phyloP scores from a whole-genome alignment of 208 protist species.

The Strigomonas culicis region DNA sequence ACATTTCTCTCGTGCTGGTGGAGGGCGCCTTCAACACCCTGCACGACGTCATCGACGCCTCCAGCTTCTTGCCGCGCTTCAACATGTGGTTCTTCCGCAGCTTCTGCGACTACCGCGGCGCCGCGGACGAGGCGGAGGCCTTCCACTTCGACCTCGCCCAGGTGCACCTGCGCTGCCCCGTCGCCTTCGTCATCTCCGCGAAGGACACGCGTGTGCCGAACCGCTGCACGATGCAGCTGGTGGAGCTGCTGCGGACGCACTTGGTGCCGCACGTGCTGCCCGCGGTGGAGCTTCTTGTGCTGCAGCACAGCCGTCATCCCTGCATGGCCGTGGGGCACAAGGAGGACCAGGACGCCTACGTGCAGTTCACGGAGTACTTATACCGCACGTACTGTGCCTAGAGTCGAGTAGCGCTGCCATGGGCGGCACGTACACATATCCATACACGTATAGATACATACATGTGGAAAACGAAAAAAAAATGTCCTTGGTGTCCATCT shows the following conservation, averaged over 20 bases:
- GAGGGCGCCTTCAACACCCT: slow-evolving; percentile 85
- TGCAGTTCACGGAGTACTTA: slow-evolving; percentile 70
- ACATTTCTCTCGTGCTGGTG: slow-evolving; percentile 81
- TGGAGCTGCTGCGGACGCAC: slow-evolving; percentile 44
- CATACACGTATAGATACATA: slow-evolving; percentile 1
- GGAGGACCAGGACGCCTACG: slow-evolving; percentile 82
- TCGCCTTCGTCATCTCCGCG: slow-evolving; percentile 81
- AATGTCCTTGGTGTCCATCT: slow-evolving; percentile 1
- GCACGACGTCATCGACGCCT: slow-evolving; percentile 63
- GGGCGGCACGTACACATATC: neutral
- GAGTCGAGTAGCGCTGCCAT: neutral
- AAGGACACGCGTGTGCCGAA: slow-evolving; percentile 72
- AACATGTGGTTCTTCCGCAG: slow-evolving; percentile 58
- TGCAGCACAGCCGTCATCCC: slow-evolving; percentile 71
- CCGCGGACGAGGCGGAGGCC: slow-evolving; percentile 24
- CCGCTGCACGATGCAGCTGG: slow-evolving; percentile 57
- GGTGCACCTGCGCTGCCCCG: slow-evolving; percentile 67
- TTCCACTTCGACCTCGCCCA: slow-evolving; percentile 52
- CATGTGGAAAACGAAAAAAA: neutral
- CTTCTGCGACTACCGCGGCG: slow-evolving; percentile 68
- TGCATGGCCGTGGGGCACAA: slow-evolving; percentile 67
- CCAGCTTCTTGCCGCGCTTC: slow-evolving; percentile 52
- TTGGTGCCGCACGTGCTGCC: slow-evolving; percentile 70
- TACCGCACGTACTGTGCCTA: slow-evolving; percentile 70
- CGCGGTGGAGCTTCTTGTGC: slow-evolving; percentile 72